Base-by-base conservation (phyloP, 768 basidiomycete genomes). In the Trametes gibbosa region DNA sequence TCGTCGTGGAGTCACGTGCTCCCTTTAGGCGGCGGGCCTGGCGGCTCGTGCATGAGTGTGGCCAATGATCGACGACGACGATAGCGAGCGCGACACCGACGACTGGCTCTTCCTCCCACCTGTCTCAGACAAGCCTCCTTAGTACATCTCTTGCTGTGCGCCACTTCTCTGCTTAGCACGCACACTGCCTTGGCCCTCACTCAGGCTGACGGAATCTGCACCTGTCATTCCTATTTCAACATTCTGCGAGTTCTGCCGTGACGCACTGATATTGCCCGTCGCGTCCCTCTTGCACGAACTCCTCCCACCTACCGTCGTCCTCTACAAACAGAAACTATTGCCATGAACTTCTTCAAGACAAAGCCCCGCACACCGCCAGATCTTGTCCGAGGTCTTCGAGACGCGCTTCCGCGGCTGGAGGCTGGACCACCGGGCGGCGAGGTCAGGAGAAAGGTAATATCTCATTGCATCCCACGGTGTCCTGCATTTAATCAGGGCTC, bases 281-380 rank as follows among this genome's bases (percentile, higher is more conserved):
- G 19, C 47, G 43, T 53, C 35, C 52, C 56, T 25, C 21, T 43
- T 10, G 17, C 32, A 7, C 32, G n/a, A 24, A 32, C 41, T 29
- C 41, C 40, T 46, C 47, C 40, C 56, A 27, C 47, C 51, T 3
- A 7, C 35, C 49, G 32, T 16, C 27, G 39, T 17, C 34, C 24
- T 35, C 24, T 46, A 42, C 40, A 10, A 53, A 8, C 13, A 0
- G 8, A 37, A 23, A 23, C 24, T 27, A 2, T 16, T 35, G 21
- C 61, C 19, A 95, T 96, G 94, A 95, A 95, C 75, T 95, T 96
- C 79, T 96, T 96, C 86, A 94, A 92, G 78, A 86, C 90, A 21
- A 95, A 92, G 72, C 86, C 84, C 43, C 81, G 91, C 69, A 89
- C 90, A 34, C 95, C 95, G 8, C 85, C 91, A 47, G 94, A 97